Percentiles rank a stretch among this genome's conserved stretches.
phyloP scores from a whole-genome alignment of 2,329 filamentous ascomycete species.

The Paradendryphiella salina region DNA sequence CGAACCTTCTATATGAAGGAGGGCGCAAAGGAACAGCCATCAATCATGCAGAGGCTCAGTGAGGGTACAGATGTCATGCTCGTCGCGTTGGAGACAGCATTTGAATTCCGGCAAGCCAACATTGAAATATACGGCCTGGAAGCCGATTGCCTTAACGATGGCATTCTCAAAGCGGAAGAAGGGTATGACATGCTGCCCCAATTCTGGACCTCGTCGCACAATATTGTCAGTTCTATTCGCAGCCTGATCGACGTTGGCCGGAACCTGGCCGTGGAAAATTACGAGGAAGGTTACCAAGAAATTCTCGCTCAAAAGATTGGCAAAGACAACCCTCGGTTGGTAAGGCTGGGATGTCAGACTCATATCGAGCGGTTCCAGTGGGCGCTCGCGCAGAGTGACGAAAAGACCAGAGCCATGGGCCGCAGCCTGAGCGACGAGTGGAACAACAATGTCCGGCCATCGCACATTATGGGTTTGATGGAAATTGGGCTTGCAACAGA shows the following conservation, averaged over 20 bases:
- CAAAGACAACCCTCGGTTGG: constrained; percentile 52
- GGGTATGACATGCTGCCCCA: constrained; percentile 72
- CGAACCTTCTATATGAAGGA: constrained; percentile 73
- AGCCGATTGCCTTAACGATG: constrained; percentile 61
- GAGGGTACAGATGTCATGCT: constrained; percentile 79
- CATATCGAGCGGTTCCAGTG: constrained; percentile 64
- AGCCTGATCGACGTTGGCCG: constrained; percentile 50
- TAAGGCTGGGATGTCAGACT: constrained; percentile 61
- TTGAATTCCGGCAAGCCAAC: constrained; percentile 72
- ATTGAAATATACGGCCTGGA: constrained; percentile 72
- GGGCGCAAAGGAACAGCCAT: constrained; percentile 60
- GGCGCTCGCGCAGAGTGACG: constrained; percentile 57
- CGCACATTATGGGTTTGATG: constrained; percentile 49
- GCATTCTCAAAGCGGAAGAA: constrained; percentile 49
- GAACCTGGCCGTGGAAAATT: constrained; percentile 47
- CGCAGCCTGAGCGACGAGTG: constrained; percentile 52
- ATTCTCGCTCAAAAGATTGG: constrained; percentile 52
- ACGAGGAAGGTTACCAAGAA: constrained; percentile 43
- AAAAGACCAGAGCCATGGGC: constrained; percentile 54
- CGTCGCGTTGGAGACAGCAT: constrained; percentile 64
- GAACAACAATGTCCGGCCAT: constrained; percentile 46
- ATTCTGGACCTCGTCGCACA: constrained; percentile 78
- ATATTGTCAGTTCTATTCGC: constrained; percentile 48
- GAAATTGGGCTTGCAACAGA: constrained; percentile 59
- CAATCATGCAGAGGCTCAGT: constrained; percentile 51